Base-by-base conservation (phyloP, 306 rosid genomes). In the Pterocarpus macrocarpus region DNA sequence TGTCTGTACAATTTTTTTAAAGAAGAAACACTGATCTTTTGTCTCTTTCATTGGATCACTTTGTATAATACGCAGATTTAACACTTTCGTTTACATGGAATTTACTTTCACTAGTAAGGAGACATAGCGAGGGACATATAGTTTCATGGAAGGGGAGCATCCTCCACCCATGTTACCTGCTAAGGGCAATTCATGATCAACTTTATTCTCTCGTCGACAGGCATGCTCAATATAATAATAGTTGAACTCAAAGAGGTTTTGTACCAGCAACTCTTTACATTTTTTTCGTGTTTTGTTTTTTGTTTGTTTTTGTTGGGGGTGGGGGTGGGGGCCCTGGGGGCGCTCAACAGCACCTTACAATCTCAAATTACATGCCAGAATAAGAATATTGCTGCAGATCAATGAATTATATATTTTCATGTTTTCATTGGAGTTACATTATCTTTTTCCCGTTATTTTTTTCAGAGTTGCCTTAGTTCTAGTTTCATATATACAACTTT, bases 41-140 rank as follows among this genome's bases (percentile, higher is more conserved):
- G 30, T 70, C 62, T 71, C 33, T 72, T 71, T 52, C 63, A 52
- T 58, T 28, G 33, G 32, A 72, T 72, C 50, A 34, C 16, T 57
- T 57, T 73, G 43, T 58, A 16, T 58, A 15, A 12, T 74, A 14
- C 43, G 55, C 17, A 38, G 33, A 75, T 44, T 28, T 6, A 59
- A 47, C 58, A 59, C 58, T 41, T 43, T 3, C 13, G n/a, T 12
- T 44, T 38, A 38, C 17, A 10, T 59, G 32, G 5, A 15, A 6
- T 2, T 74, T 6, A 13, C 57, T 32, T 58, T 75, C 39, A 33
- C 34, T 32, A 22, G 56, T 15, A 39, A 73, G 2, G 33, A 1
- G 17, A 57, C 52, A 12, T 15, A 15, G 33, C 32, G 36, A 63
- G 30, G 30, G 6, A 13, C 22, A 14, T 14, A 49, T 15, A 70